Evolutionary conservation across 371 early-diverging fungal species (phyloP), one percentile per base, ranked within the genome.

Genomic region (Rhizopus arrhizus): DNA sequence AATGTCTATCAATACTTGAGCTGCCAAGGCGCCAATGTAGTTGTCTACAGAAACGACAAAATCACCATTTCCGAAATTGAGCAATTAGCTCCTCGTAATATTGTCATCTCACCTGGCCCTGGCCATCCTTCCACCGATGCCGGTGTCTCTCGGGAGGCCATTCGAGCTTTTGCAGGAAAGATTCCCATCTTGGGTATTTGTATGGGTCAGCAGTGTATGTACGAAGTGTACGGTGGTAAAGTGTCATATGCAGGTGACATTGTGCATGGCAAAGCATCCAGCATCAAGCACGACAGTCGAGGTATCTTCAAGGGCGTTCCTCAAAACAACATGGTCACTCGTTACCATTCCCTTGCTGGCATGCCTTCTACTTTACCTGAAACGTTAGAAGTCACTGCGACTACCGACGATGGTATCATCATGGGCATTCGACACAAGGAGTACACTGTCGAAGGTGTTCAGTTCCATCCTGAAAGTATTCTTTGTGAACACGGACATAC

Each of bases 121-220:
- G 98, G 98, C 29, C 91, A 91, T 66, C 98, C 98, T 53, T 83
- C 87, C 22, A 83, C 85, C n/a, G 91, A 91, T 61, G 91, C 95
- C 3, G 97, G 95, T 40, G 81, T 98, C 58, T 95, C 95, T 58
- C 87, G 86, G 47, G 89, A 86, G 12, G 91, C 89, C 29, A 91
- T 98, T 61, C 58, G 62, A 22, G 81, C 89, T 67, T 98, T 95
- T 80, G 90, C 87, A 1, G 98, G 98, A 43, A 93, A 91, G 69
- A 75, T 98, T 28, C 98, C 98, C 11, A 91, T 98, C 51, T 82
- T 97, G n/a, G 98, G 98, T 53, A 93, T 98, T 52, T 98, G 97
- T 69, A 84, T 98, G 66, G 98, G 98, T 31, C 88, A 94, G 66
- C 98, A 98, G 77, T 91, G 91, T 78, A 96, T 98, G 85, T 96